A percentile compares a stretch with the other conserved stretches of the same genome.
phyloP scores from a whole-genome alignment of 495 filamentous ascomycete species.

The Tuber melanosporum region DNA sequence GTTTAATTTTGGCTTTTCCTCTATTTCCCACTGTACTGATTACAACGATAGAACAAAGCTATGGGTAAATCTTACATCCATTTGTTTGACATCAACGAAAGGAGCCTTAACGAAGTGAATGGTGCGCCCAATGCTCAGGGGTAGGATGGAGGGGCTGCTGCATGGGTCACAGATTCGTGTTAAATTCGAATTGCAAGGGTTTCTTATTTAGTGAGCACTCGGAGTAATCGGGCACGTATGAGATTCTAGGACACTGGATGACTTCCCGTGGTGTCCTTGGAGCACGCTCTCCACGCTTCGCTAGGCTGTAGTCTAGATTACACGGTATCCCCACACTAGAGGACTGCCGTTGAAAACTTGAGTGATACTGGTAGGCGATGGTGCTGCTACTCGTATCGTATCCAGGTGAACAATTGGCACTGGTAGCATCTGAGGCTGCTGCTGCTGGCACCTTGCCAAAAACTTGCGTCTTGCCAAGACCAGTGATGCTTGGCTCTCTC shows the following conservation, averaged over 20 bases:
- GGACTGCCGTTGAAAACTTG: not conserved
- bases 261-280: not conserved
- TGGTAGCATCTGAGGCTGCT: too few species aligned
- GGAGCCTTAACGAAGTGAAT: not conserved
- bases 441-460: not conserved
- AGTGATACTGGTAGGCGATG: too few species aligned
- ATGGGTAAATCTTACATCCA: not conserved
- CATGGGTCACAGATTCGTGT: not conserved
- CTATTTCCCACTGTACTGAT: not conserved
- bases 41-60: not conserved
- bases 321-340: not conserved
- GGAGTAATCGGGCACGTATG: not conserved
- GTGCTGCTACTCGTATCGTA: too few species aligned
- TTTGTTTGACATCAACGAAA: not conserved
- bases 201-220: not conserved
- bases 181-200: not conserved
- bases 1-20: too few species aligned
- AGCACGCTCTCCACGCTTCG: not conserved
- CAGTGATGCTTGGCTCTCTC: not conserved
- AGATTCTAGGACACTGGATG: not conserved
- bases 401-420: too few species aligned
- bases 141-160: not conserved
- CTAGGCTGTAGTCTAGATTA: not conserved
- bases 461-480: not conserved
- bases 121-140: not conserved